Conservation (phyloP, 164 flowering plant species). For the Dillenia suffruticosa region DNA sequence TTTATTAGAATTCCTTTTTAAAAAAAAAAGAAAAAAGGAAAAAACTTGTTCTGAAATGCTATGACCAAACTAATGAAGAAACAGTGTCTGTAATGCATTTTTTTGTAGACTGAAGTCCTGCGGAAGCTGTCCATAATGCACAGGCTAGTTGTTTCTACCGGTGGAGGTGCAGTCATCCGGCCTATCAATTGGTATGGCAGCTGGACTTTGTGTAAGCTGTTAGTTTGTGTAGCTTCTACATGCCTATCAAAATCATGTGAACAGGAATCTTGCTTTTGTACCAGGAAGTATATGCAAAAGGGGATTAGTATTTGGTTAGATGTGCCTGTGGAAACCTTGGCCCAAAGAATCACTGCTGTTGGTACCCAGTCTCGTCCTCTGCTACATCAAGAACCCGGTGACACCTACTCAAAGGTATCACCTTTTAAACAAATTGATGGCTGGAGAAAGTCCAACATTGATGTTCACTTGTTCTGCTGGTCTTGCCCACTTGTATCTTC, state of each 20-base stretch:
- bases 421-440: background rate
- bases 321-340: conserved; percentile 89
- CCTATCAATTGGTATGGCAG: conserved; percentile 67
- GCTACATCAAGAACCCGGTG: conserved; percentile 67
- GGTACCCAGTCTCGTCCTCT: conserved; percentile 91
- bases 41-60: no score
- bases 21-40: no score
- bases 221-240: no score
- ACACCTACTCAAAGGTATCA: conserved; percentile 68
- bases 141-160: conserved; percentile 84
- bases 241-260: no score
- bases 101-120: conserved; percentile 62
- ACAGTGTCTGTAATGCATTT: background rate
- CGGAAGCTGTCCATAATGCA: conserved; percentile 53
- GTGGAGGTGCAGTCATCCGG: conserved; percentile 89
- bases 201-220: no score
- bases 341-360: conserved; percentile 73
- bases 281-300: conserved; percentile 79
- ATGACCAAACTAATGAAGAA: no score
- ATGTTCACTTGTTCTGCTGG: background rate
- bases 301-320: conserved; percentile 91
- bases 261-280: background rate
- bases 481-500: background rate
- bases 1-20: no score
- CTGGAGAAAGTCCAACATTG: background rate